Base-by-base conservation (phyloP, 163 green algal species). In the Volvox carteri region DNA sequence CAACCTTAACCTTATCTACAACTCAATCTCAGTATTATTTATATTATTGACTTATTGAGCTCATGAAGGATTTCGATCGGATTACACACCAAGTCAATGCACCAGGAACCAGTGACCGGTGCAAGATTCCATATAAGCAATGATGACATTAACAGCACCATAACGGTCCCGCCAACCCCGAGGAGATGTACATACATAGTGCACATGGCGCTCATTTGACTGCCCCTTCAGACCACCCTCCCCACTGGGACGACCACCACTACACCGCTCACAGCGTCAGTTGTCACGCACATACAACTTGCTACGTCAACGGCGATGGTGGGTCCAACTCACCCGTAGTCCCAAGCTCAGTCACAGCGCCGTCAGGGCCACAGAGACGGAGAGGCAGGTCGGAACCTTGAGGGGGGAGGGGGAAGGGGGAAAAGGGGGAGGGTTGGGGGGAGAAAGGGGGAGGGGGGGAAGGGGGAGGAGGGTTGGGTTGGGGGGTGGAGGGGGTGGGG, bases 381-480 rank as follows among this genome's bases (percentile, higher is more conserved):
- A 97, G 91, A 19, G 93, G 92, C 89, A 98, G 62, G 86, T 97
- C 95, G 8, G 87, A 62, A 48, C 94, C 90, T 93, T 30, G n/a
- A 81, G n/a, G 44, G 75, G 28, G 46, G n/a, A 9, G 25, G 23
- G 70, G 30, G 14, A 72, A n/a, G 30, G 35, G 8, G 35, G 37
- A 18, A 52, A 37, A 77, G 68, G 68, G 68, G 5, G 14, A 6
- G 9, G 68, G 68, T 52, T n/a, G n/a, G n/a, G n/a, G 37, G 18
- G 37, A 16, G 28, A 30, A 48, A 48, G 65, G 9, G 65, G 65
- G n/a, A 46, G 65, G 7, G 65, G 33, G n/a, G 25, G 28, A 46
- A 75, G 33, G n/a, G 16, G 65, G 30, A 46, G 65, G 8, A 46
- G 65, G 7, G 65, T 46, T 4, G 28, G 9, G 6, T 11, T 46